Percentiles rank a stretch among this genome's conserved stretches.
phyloP scores from a whole-genome alignment of 2,329 filamentous ascomycete genomes.

The Talaromyces sp. region DNA sequence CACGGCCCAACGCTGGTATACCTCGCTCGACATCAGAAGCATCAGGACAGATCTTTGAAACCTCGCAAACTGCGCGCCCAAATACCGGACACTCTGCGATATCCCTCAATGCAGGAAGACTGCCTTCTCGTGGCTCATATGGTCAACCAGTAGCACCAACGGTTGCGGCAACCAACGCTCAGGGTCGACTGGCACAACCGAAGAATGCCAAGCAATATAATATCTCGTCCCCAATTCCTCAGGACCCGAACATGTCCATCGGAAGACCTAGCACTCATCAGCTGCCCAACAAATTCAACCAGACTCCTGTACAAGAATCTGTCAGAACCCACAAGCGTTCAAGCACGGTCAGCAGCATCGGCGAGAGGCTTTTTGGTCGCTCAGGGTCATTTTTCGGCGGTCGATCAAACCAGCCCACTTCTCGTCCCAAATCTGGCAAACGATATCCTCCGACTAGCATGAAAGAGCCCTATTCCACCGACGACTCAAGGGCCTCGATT shows the following conservation, averaged over 20 bases:
- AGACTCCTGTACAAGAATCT: conserved; percentile 50
- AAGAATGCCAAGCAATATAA: conserved; percentile 63
- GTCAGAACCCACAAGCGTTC: conserved; percentile 61
- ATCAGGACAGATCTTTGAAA: conserved; percentile 49
- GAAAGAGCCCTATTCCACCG: conserved; percentile 64
- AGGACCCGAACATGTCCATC: conserved; percentile 53
- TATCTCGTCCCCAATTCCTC: conserved; percentile 64
- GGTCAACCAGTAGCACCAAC: conserved; percentile 83
- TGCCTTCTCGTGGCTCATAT: conserved; percentile 76
- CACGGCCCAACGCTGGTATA: conserved; percentile 49
- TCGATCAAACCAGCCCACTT: conserved; percentile 33
- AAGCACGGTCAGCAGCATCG: conserved; percentile 73
- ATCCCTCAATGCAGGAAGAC: conserved; percentile 55
- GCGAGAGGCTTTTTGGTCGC: conserved; percentile 79
- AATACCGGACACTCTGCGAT: conserved; percentile 78
- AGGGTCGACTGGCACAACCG: conserved; percentile 85
- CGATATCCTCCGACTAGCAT: conserved; percentile 90
- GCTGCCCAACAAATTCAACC: conserved; percentile 56
- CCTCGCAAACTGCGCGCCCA: conserved; percentile 57
- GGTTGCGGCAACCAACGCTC: conserved; percentile 81
- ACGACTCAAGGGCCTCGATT: conserved; percentile 61
- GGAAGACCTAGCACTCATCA: conserved; percentile 59
- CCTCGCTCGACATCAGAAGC: conserved; percentile 57
- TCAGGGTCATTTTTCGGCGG: conserved; percentile 77
- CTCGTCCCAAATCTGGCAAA: conserved; percentile 52